Evolutionary conservation across 1,139 yeast species (phyloP).

Genomic region (Schizosaccharomyces versatilis): DNA sequence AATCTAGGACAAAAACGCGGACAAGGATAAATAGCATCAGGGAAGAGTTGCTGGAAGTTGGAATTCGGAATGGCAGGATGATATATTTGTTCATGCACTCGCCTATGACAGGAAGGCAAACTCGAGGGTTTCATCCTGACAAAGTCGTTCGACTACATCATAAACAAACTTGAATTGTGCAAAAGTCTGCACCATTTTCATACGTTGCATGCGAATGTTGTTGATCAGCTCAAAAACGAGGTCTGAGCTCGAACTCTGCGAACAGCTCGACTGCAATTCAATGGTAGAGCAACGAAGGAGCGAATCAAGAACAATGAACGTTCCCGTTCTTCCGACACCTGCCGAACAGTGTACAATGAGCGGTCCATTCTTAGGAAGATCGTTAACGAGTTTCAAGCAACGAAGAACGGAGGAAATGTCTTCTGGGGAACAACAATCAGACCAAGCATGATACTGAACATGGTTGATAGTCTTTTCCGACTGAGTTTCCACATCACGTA

Average conservation of each 20-base stretch:
- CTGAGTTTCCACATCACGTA: not conserved
- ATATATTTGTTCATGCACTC: too few relatives aligned
- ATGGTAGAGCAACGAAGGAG: slow-evolving; percentile 16
- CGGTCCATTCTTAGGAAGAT: slow-evolving; percentile 16
- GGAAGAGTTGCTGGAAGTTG: too few relatives aligned
- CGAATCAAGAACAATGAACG: slow-evolving; percentile 48
- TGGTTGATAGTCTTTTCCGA: slow-evolving; percentile 15
- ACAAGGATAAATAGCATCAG: too few relatives aligned
- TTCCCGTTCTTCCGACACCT: slow-evolving; percentile 69
- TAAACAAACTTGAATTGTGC: slow-evolving; percentile 7
- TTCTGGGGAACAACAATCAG: slow-evolving; percentile 18
- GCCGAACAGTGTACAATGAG: slow-evolving; percentile 56
- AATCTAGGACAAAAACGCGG: too few relatives aligned
- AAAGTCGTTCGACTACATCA: not conserved
- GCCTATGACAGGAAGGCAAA: too few relatives aligned
- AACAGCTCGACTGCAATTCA: not conserved
- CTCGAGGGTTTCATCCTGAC: too few relatives aligned
- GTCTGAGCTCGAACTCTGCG: not conserved
- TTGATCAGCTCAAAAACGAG: slow-evolving; percentile 3
- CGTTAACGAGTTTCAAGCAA: not conserved
- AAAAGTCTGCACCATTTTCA: slow-evolving; percentile 8
- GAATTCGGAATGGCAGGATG: too few relatives aligned
- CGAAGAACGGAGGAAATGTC: slow-evolving; percentile 15
- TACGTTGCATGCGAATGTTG: slow-evolving; percentile 5
- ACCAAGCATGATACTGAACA: slow-evolving; percentile 17